Evolutionary conservation across 1,139 yeast species (phyloP).

Genomic region (Debaryomyces subglobosus): DNA sequence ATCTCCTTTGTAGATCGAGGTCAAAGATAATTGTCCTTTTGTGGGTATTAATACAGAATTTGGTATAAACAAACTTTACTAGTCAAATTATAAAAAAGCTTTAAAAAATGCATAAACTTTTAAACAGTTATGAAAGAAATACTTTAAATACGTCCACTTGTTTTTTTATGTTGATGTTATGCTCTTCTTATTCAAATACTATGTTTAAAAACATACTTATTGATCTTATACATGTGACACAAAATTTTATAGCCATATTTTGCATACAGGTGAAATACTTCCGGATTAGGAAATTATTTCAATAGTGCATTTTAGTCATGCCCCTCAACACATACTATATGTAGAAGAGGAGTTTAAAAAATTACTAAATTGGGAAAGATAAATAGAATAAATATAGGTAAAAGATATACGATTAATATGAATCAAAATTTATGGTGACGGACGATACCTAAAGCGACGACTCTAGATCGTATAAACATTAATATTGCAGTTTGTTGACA

Average conservation of each 20-base stretch:
- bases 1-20: neutral
- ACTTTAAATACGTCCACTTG: neutral
- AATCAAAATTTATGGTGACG: neutral
- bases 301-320: slow-evolving; percentile 1
- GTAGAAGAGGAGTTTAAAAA: slow-evolving; percentile 4
- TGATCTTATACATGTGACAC: slow-evolving; percentile 6
- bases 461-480: neutral
- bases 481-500: neutral
- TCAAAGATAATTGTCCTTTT: neutral
- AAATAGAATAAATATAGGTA: neutral
- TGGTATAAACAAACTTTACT: neutral
- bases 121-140: neutral
- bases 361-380: slow-evolving; percentile 1
- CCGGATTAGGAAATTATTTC: slow-evolving; percentile 2
- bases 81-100: neutral
- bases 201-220: slow-evolving; percentile 1
- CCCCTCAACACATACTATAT: slow-evolving; percentile 7
- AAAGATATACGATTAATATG: neutral
- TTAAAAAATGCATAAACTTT: neutral
- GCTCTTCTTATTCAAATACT: slow-evolving; percentile 6
- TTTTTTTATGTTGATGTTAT: slow-evolving; percentile 6
- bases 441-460: neutral
- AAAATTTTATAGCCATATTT: neutral
- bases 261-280: neutral
- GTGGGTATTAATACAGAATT: slow-evolving; percentile 2